These are phyloP conservation scores for Buddleja alternifolia DNA, from an alignment of 257 asterid genomes.

Conservation along the genomic window DNA sequence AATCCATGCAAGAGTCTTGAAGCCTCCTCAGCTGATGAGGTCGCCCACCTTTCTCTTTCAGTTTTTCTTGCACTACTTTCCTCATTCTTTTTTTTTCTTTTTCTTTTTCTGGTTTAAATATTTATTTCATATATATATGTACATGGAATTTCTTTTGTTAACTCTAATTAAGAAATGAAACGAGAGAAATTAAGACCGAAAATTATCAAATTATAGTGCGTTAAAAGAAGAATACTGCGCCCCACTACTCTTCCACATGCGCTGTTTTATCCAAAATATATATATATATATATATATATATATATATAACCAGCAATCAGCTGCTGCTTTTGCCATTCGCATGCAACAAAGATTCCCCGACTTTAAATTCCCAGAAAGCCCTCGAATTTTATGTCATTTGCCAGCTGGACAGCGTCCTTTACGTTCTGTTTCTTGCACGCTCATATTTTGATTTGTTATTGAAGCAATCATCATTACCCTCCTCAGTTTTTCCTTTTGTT, in stretches of 20 bases:
- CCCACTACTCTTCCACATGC: slow-evolving; percentile 9
- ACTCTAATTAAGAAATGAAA: too few species aligned
- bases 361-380: slow-evolving; percentile 18
- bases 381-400: slow-evolving; percentile 6
- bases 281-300: too few species aligned
- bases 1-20: slow-evolving; percentile 30
- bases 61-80: slow-evolving; percentile 4
- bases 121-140: too few species aligned
- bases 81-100: background rate
- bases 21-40: slow-evolving; percentile 29
- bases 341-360: slow-evolving; percentile 38
- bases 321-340: slow-evolving; percentile 15
- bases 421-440: slow-evolving; percentile 39
- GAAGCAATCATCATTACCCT: slow-evolving; percentile 50
- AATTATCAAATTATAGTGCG: too few species aligned
- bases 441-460: slow-evolving; percentile 35
- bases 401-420: slow-evolving; percentile 38
- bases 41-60: slow-evolving; percentile 30
- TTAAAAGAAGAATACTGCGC: slow-evolving; percentile 5
- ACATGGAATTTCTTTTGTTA: background rate
- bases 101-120: background rate
- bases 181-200: too few species aligned
- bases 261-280: slow-evolving; percentile 25
- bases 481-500: too few species aligned
- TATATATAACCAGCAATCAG: too few species aligned